These are phyloP conservation scores for Verticillium tricorpus DNA, from an alignment of 2,329 filamentous ascomycete genomes.

Conservation along the genomic window DNA sequence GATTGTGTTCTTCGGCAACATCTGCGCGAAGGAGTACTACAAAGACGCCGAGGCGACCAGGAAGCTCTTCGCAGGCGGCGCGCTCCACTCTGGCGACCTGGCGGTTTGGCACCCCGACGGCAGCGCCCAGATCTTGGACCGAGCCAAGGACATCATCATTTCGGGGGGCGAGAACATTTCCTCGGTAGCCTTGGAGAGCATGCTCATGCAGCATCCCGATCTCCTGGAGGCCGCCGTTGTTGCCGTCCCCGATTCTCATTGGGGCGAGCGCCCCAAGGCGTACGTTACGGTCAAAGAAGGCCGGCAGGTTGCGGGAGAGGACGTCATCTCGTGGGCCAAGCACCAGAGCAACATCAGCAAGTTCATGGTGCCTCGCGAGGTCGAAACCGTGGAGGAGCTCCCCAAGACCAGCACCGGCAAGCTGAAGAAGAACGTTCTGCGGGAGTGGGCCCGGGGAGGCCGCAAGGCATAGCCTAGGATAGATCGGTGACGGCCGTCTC, in stretches of 20 bases:
- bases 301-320: constrained; percentile 55
- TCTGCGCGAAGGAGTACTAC: constrained; percentile 87
- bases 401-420: constrained; percentile 98
- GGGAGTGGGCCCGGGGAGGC: constrained; percentile 69
- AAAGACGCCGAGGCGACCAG: constrained; percentile 81
- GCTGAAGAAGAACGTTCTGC: constrained; percentile 87
- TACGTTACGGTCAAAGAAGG: constrained; percentile 77
- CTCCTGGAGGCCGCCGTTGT: constrained; percentile 91
- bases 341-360: constrained; percentile 74
- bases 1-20: constrained; percentile 85
- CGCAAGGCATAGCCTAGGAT: constrained; percentile 1
- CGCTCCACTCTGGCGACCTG: constrained; percentile 83
- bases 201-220: constrained; percentile 83
- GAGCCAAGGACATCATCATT: constrained; percentile 98
- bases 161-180: constrained; percentile 96
- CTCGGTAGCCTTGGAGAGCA: constrained; percentile 83
- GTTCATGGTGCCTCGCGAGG: constrained; percentile 78
- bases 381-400: constrained; percentile 78
- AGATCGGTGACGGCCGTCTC: not conserved
- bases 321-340: constrained; percentile 84
- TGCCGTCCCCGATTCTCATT: constrained; percentile 80
- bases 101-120: constrained; percentile 93
- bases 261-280: constrained; percentile 95
- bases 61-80: constrained; percentile 84
- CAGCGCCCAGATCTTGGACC: constrained; percentile 84